Base-by-base conservation (phyloP, 106 monocot species). In the Gastrodia elata region DNA sequence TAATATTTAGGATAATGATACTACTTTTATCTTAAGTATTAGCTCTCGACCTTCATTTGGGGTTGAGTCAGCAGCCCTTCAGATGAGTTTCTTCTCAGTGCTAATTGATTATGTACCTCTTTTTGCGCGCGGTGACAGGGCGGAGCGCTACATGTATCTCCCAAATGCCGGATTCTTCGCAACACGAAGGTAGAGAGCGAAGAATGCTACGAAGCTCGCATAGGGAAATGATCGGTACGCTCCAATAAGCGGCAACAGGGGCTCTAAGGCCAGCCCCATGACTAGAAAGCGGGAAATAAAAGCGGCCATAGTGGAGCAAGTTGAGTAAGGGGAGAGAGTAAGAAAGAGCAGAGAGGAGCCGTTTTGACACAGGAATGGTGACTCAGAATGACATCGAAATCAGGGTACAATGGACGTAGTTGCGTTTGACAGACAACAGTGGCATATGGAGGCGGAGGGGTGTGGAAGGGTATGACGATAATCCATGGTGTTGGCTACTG, bases 181-280 rank as follows among this genome's bases (percentile, higher is more conserved):
- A 65, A 91, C 87, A 8, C 83, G 83, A 82, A 97, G 90, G 84
- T 87, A 88, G 76, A 87, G 87, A n/a, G 85, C 90, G 80, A 97
- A 97, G 85, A 91, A 88, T 58, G 90, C 89, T 32, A 85, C 84
- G 84, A 91, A 97, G 55, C 71, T 65, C 42, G 90, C 88, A 77
- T 78, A 83, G 71, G 92, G 90, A 61, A 91, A 34, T 32, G 90
- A 49, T 42, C 86, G 83, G 88, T 89, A 89, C 46, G 80, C 77
- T 38, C 74, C 55, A 49, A 80, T 46, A 22, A 98, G 56, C 42
- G 87, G 90, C 77, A 92, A 77, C 55, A 91, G 67, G 1, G 97
- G 97, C 38, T 75, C 78, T 78, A 85, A 14, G 77, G 80, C 83
- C 41, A 37, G n/a, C 46, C 70, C 84, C 64, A 82, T 34, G 44